Conservation (phyloP, 2,329 filamentous ascomycete species). For the Beauveria bassiana region DNA sequence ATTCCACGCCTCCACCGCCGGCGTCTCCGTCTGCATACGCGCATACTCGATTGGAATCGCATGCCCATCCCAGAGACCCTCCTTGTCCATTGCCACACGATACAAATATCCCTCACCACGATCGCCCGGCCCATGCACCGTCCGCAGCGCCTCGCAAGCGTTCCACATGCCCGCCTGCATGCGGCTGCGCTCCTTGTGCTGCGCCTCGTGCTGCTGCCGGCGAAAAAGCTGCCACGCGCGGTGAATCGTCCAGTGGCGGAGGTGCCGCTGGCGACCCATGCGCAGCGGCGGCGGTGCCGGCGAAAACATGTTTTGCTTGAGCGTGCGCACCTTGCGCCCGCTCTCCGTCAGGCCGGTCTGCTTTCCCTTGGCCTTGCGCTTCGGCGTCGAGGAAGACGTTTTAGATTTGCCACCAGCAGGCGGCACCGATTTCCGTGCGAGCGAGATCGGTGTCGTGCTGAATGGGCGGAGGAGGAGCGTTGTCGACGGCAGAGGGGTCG, state of each 20-base stretch:
- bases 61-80: constrained; percentile 64
- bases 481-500: too few species aligned
- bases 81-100: constrained; percentile 84
- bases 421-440: constrained; percentile 21
- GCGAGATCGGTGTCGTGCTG: constrained; percentile 24
- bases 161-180: constrained; percentile 74
- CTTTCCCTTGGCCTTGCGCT: constrained; percentile 13
- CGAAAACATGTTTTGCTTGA: constrained; percentile 42
- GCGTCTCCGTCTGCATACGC: constrained; percentile 74
- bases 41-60: constrained; percentile 90
- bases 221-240: constrained; percentile 84
- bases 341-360: constrained; percentile 24
- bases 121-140: constrained; percentile 42
- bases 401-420: constrained; percentile 14
- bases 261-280: constrained; percentile 76
- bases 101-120: constrained; percentile 67
- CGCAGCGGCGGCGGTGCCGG: constrained; percentile 63
- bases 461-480: constrained; percentile 12
- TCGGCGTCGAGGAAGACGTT: constrained; percentile 15
- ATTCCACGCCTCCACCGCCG: constrained; percentile 77
- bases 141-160: constrained; percentile 77
- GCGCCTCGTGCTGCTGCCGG: constrained; percentile 55
- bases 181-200: constrained; percentile 65
- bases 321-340: constrained; percentile 35
- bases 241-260: constrained; percentile 98